A percentile compares a stretch with the other conserved stretches of the same genome.
Conservation (phyloP, 345 rosid genomes). For the Hypericum androsaemum region DNA sequence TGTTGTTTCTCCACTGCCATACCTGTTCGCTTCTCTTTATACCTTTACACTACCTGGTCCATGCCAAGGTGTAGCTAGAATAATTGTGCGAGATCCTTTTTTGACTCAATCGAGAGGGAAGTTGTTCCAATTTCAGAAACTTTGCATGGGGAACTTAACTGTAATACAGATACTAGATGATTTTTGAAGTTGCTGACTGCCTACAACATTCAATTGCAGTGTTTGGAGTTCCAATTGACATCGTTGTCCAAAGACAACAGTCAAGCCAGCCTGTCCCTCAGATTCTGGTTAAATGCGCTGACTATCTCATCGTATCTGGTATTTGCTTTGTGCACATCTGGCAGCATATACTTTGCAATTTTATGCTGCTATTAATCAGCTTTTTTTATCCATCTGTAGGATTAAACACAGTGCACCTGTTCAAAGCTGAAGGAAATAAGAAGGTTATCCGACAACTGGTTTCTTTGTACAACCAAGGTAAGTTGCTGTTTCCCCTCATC, state of each 20-base stretch:
- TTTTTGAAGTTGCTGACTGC: not conserved
- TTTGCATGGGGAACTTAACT: not conserved
- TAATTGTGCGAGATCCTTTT: too few relatives aligned
- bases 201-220: conserved; percentile 27
- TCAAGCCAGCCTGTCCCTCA: conserved; percentile 55
- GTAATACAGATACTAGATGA: not conserved
- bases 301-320: conserved; percentile 82
- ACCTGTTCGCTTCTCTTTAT: not conserved
- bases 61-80: too few relatives aligned
- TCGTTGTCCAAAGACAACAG: conserved; percentile 65
- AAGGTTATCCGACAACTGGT: conserved; percentile 68
- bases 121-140: too few relatives aligned
- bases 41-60: too few relatives aligned
- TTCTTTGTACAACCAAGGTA: conserved; percentile 71
- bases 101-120: too few relatives aligned
- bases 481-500: conserved; percentile 1
- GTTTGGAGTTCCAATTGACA: conserved; percentile 83
- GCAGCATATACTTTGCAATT: not conserved
- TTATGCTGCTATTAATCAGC: not conserved
- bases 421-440: conserved; percentile 74
- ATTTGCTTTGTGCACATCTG: conserved; percentile 8
- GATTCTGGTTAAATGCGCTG: conserved; percentile 65
- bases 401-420: conserved; percentile 52
- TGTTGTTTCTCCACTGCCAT: not conserved
- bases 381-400: conserved; percentile 30